These are phyloP conservation scores for Endotrypanum monterogeii DNA, from an alignment of 208 protist genomes.

Conservation along the genomic window DNA sequence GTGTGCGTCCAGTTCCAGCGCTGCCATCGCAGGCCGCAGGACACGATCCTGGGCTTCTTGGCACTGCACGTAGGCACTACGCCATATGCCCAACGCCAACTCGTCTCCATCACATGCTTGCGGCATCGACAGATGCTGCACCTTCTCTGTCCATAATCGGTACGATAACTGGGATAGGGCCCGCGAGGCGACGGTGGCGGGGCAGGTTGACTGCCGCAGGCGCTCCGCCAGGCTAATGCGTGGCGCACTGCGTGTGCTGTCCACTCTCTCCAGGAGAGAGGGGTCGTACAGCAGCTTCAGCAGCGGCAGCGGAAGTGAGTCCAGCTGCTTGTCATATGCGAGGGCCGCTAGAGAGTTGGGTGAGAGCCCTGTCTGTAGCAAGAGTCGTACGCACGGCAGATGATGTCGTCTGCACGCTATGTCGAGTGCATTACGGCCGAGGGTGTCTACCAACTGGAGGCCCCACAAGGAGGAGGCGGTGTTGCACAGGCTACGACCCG, in stretches of 20 bases:
- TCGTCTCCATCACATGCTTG: neutral
- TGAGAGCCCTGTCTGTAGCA: constrained; percentile 19
- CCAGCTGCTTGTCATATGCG: constrained; percentile 3
- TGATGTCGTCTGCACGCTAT: constrained; percentile 18
- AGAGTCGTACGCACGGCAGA: constrained; percentile 13
- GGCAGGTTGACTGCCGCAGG: constrained; percentile 20
- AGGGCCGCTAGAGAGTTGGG: constrained; percentile 13
- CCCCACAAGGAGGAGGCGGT: constrained; percentile 3
- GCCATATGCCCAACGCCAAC: constrained; percentile 8
- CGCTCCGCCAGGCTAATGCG: constrained; percentile 21
- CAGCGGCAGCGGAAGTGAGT: constrained; percentile 17
- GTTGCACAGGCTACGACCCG: neutral
- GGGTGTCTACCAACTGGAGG: constrained; percentile 5
- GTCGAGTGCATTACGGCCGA: constrained; percentile 18
- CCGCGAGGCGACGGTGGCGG: constrained; percentile 30
- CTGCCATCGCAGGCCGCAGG: constrained; percentile 55
- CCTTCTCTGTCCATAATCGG: constrained; percentile 52
- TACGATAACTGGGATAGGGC: constrained; percentile 36
- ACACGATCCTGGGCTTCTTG: constrained; percentile 47
- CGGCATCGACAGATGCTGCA: constrained; percentile 8
- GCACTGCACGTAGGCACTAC: constrained; percentile 13
- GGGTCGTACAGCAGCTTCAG: constrained; percentile 30
- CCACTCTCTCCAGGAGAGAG: constrained; percentile 18
- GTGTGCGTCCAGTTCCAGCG: constrained; percentile 55
- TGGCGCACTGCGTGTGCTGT: neutral